Evolutionary conservation across 441 rosid species (phyloP), one percentile per base, ranked within the genome.

Genomic region (Oxalis stricta): DNA sequence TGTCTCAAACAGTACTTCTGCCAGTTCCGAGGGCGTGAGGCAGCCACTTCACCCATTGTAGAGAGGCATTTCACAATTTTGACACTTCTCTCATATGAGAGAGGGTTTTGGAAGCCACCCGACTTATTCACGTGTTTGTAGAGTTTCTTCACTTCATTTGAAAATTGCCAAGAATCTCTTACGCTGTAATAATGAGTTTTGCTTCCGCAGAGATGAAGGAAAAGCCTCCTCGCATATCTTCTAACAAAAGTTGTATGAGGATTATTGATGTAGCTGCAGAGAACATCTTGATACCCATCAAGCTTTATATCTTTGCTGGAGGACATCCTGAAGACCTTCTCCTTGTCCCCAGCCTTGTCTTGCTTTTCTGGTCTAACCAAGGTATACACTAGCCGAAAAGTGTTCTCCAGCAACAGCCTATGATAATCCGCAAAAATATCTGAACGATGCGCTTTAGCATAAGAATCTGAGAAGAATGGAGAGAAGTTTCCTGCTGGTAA

Each of bases 1-100:
- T 84, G 95, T 68, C 73, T 89, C 71, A 82, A 71, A 68, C 99
- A 89, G 54, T 85, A 89, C 70, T 89, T 89, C 69, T 94, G 99
- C 98, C 99, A 94, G 68, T 94, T 94, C 31, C 94, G 86, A 48
- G 99, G 99, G 55, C 99, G 74, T n/a, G 94, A 73, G 42, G 72
- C 69, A 44, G 96, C 98, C 47, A 85, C 98, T 70, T 94, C 98
- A 54, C 82, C 96, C 79, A 85, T 94, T 32, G 89, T 75, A 48
- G 94, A 79, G 56, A 94, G 79, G 69, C 94, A 86, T 67, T 77
- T 94, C 32, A 89, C 89, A 62, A 89, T 77, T 77, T 94, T 89
- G 51, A 85, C 95, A 75, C 99, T 81, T 76, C 89, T 77, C 62
- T 94, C 95, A 56, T 89, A 94, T 8, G 93, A 77, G 35, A 84